These are phyloP conservation scores for Cytospora paraplurivora DNA, from an alignment of 2,329 filamentous ascomycete species.

Conservation along the genomic window DNA sequence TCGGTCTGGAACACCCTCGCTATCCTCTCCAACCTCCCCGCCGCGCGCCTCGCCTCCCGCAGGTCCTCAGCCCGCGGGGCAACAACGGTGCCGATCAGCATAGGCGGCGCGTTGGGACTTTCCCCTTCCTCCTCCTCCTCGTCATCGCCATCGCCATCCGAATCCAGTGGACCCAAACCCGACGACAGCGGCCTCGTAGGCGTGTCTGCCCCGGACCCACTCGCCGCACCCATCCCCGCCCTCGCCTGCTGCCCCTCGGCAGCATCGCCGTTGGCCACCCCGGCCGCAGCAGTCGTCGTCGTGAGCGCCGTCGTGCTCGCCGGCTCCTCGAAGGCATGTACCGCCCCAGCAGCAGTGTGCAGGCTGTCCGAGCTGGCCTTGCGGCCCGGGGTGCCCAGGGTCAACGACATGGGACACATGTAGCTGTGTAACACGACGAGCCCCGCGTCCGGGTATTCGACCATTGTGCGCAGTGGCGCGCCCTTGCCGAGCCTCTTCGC, in stretches of 20 bases:
- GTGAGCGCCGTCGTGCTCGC: background rate
- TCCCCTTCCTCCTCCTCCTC: slow-evolving; percentile 24
- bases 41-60: slow-evolving; percentile 55
- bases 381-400: slow-evolving; percentile 14
- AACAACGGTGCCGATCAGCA: slow-evolving; percentile 58
- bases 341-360: slow-evolving; percentile 3
- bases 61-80: slow-evolving; percentile 51
- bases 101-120: slow-evolving; percentile 45
- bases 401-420: slow-evolving; percentile 29
- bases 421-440: slow-evolving; percentile 41
- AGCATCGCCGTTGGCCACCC: background rate
- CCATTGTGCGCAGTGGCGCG: slow-evolving; percentile 57
- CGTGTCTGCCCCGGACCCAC: slow-evolving; percentile 5
- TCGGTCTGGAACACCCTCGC: slow-evolving; percentile 57
- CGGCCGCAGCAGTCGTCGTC: too few species aligned
- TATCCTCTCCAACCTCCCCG: slow-evolving; percentile 55
- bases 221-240: background rate
- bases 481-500: slow-evolving; percentile 57
- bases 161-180: background rate
- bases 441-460: slow-evolving; percentile 53
- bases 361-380: slow-evolving; percentile 15
- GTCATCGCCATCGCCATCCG: slow-evolving; percentile 25
- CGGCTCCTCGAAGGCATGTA: background rate
- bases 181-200: slow-evolving; percentile 14
- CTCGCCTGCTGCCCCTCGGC: background rate